Evolutionary conservation across 345 rosid genomes (phyloP).

Genomic region (Pelargonium nanum): DNA sequence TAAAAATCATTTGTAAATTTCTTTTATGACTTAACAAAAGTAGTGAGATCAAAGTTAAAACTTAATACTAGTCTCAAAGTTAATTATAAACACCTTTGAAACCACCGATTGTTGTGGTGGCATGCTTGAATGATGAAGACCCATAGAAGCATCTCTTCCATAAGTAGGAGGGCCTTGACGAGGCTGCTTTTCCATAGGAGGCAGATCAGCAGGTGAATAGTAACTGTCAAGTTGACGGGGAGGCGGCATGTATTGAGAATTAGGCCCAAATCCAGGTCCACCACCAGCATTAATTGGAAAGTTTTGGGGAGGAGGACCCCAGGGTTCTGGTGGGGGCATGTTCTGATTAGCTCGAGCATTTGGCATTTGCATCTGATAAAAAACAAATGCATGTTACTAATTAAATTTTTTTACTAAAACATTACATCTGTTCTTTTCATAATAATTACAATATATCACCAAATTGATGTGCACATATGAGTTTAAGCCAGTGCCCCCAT

Average conservation of each 20-base stretch:
- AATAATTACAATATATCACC: too few species aligned
- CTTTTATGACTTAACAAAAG: neutral
- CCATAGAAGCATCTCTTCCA: conserved; percentile 82
- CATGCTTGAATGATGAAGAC: conserved; percentile 51
- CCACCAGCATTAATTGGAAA: conserved; percentile 54
- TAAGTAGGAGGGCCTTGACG: conserved; percentile 94
- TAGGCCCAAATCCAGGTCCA: conserved; percentile 64
- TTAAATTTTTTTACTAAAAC: too few species aligned
- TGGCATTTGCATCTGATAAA: conserved; percentile 67
- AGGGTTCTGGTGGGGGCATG: conserved; percentile 78
- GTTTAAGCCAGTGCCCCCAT: neutral
- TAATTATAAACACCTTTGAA: conserved; percentile 51
- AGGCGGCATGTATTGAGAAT: conserved; percentile 77
- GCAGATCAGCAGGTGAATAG: conserved; percentile 76
- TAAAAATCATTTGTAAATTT: neutral
- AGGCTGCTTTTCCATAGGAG: conserved; percentile 82
- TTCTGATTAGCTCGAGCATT: conserved; percentile 56
- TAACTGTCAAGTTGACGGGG: conserved; percentile 70
- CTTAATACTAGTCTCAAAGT: too few species aligned
- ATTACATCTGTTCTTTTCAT: too few species aligned
- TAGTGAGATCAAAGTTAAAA: neutral
- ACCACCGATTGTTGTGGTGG: conserved; percentile 72
- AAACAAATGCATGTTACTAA: neutral
- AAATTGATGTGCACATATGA: too few species aligned
- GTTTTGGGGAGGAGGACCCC: conserved; percentile 85